phyloP scores from a whole-genome alignment of 352 stramenopile species.

The Phytopythium montanum region DNA sequence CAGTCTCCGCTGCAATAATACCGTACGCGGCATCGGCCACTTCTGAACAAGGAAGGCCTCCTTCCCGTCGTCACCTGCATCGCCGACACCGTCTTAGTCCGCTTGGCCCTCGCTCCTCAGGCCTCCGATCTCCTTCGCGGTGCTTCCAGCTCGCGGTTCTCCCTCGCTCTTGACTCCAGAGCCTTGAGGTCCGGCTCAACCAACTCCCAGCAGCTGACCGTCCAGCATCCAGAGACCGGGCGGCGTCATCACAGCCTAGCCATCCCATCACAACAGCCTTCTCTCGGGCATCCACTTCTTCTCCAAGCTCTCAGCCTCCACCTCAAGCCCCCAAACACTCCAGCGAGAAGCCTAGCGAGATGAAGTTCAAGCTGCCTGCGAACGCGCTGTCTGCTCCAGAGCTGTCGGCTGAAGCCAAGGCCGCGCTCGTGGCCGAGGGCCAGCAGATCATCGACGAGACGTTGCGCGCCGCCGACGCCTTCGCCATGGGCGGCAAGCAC shows the following conservation, averaged over 20 bases:
- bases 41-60: constrained; percentile 1
- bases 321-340: too few relatives aligned
- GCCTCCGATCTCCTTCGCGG: not conserved
- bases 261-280: too few relatives aligned
- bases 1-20: not conserved
- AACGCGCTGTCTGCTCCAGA: constrained; percentile 2
- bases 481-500: constrained; percentile 5
- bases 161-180: not conserved
- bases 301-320: not conserved
- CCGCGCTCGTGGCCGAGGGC: constrained; percentile 2
- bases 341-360: not conserved
- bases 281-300: too few relatives aligned
- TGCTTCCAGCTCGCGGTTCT: not conserved
- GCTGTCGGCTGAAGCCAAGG: constrained; percentile 4
- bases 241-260: not conserved
- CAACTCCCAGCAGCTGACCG: not conserved
- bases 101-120: not conserved
- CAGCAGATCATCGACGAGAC: constrained; percentile 10
- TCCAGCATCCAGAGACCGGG: not conserved
- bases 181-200: constrained; percentile 3
- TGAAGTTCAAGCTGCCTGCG: constrained; percentile 11
- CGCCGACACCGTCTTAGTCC: not conserved
- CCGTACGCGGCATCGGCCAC: constrained; percentile 2
- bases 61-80: not conserved
- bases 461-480: not conserved